Percentiles rank a stretch among this genome's conserved stretches.
These are phyloP conservation scores for Neopestalotiopsis sp. DNA, from an alignment of 2,329 filamentous ascomycete species.

Conservation along the genomic window DNA sequence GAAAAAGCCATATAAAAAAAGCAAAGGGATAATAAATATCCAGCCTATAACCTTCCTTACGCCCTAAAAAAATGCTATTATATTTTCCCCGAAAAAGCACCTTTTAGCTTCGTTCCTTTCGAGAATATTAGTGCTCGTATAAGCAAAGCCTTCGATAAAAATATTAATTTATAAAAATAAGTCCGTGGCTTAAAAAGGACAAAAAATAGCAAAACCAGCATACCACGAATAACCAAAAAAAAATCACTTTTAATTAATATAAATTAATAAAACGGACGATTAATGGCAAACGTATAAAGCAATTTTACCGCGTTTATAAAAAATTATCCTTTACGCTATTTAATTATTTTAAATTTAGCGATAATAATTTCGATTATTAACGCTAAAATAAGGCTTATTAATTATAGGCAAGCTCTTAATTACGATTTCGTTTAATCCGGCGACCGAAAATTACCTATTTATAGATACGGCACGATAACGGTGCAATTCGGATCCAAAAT, in stretches of 20 bases:
- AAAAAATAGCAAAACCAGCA: too few species aligned
- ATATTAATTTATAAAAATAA: too few species aligned
- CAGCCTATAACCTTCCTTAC: background rate
- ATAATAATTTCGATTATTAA: background rate
- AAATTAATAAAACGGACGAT: background rate
- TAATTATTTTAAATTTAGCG: background rate
- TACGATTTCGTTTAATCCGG: background rate
- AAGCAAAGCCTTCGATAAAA: too few species aligned
- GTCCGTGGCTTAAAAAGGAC: too few species aligned
- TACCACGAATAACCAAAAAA: too few species aligned
- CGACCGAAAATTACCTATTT: background rate
- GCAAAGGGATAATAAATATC: background rate
- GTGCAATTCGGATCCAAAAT: background rate
- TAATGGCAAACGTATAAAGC: background rate
- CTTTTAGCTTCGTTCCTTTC: too few species aligned
- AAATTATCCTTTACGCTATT: background rate
- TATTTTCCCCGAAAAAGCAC: too few species aligned
- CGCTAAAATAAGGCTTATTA: background rate
- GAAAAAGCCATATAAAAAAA: background rate
- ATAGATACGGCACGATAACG: background rate
- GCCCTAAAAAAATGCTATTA: background rate
- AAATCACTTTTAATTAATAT: too few species aligned
- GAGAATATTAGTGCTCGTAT: too few species aligned
- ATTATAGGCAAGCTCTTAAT: background rate
- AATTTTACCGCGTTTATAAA: background rate